These are phyloP conservation scores for Aspergillus tamarii DNA, from an alignment of 2,329 filamentous ascomycete species.

Conservation along the genomic window DNA sequence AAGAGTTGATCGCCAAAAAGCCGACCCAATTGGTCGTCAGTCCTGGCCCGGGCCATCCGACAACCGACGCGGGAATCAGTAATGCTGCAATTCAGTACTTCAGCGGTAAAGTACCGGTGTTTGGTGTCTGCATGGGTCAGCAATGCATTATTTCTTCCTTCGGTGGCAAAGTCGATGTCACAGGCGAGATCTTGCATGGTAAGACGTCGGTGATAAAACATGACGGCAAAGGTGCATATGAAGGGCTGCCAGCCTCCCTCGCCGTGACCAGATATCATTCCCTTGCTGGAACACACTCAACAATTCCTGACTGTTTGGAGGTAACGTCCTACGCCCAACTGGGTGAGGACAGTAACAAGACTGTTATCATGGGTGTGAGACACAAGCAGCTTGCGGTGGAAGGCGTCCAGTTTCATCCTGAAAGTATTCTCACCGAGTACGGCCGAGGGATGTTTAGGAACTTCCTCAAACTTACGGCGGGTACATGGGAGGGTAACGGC, in stretches of 20 bases:
- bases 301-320: constrained; percentile 82
- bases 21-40: constrained; percentile 95
- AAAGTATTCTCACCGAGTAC: constrained; percentile 91
- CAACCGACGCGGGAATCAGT: constrained; percentile 89
- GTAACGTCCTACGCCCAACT: constrained; percentile 83
- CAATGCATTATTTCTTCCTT: constrained; percentile 97
- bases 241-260: constrained; percentile 75
- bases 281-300: constrained; percentile 85
- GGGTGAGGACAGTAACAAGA: constrained; percentile 72
- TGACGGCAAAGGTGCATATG: constrained; percentile 89
- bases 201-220: constrained; percentile 92
- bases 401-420: constrained; percentile 96
- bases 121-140: constrained; percentile 99
- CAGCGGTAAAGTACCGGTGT: constrained; percentile 88
- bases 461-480: constrained; percentile 83
- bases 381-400: constrained; percentile 92
- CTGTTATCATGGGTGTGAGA: constrained; percentile 94
- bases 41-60: constrained; percentile 90
- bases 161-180: constrained; percentile 86
- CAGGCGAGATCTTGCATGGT: constrained; percentile 94
- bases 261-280: constrained; percentile 96
- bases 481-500: constrained; percentile 86
- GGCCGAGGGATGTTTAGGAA: constrained; percentile 90
- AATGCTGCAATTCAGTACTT: constrained; percentile 90
- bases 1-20: constrained; percentile 78